Evolutionary conservation across 495 filamentous ascomycete genomes (phyloP), one percentile per base, ranked within the genome.

Genomic region (Talaromyces proteolyticus): DNA sequence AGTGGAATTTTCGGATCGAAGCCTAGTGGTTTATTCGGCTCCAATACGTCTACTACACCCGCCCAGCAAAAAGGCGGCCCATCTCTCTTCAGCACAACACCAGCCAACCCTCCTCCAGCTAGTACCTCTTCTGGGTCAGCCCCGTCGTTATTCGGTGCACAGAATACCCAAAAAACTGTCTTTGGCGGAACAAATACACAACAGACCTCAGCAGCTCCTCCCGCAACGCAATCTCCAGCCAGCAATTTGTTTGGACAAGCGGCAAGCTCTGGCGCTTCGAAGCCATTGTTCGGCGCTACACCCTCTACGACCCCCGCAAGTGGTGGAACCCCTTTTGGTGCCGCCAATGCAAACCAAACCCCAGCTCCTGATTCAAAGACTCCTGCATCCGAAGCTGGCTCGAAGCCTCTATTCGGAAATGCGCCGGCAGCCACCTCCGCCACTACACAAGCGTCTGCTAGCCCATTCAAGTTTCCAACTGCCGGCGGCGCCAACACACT

Each of bases 91-190:
- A 85, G 81, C 2, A 86, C 82, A 24, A 86, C 82, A 50, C 82
- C 82, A 38, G 82, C 81, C 47, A 81, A 81, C 25, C 79, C 78
- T 54, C 82, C 82, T 18, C 81, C 81, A 7, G 57, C 60, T 42
- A 60, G 64, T 57, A 53, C 52, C 53, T 26, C 64, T 25, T 37
- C 57, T 24, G 55, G 53, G n/a, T 55, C 64, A 42, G 49, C 55
- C n/a, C 57, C 51, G 24, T 53, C 64, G 14, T 44, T 63, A 10
- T 67, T 67, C 48, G 56, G 61, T 49, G 56, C 55, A 29, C 64
- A 62, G 42, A 25, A 44, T 7, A 65, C 53, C 45, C 60, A 66
- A 24, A 72, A 70, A 42, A 40, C 69, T 10, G 56, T 70, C 0
- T 74, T 74, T 54, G 66, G 63, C 24, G 49, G 40, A 11, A 17